Percentiles rank a stretch among this genome's conserved stretches.
Conservation (phyloP, 495 filamentous ascomycete species). For the Aspergillus egyptiacus region DNA sequence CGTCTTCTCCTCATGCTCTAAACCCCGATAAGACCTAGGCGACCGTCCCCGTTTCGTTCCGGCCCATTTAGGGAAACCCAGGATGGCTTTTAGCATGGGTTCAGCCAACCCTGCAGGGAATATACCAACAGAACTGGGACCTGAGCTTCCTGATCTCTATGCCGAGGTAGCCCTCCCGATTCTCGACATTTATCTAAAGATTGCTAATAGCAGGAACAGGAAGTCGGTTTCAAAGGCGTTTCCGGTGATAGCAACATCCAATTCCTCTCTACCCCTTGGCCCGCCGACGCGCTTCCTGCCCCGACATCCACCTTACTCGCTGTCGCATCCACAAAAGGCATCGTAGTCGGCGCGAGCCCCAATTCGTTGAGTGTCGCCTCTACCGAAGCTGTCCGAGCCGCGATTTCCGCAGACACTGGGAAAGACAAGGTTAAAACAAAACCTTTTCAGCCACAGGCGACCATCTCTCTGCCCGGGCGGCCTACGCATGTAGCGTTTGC, state of each 20-base stretch:
- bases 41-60: constrained; percentile 36
- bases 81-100: constrained; percentile 65
- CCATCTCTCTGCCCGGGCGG: constrained; percentile 62
- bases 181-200: neutral
- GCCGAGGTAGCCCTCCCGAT: constrained; percentile 35
- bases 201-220: constrained; percentile 37
- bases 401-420: constrained; percentile 55
- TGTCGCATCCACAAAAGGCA: constrained; percentile 70
- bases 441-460: constrained; percentile 67
- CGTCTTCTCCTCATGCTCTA: constrained; percentile 37
- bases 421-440: constrained; percentile 57
- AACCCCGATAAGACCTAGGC: constrained; percentile 28
- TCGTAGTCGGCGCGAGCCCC: constrained; percentile 83
- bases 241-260: constrained; percentile 75
- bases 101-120: constrained; percentile 25
- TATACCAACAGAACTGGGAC: constrained; percentile 31
- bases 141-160: constrained; percentile 43
- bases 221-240: constrained; percentile 75
- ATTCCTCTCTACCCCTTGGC: constrained; percentile 74
- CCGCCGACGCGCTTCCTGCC: constrained; percentile 62
- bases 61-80: constrained; percentile 36
- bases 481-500: constrained; percentile 89
- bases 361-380: constrained; percentile 68
- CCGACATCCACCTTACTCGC: constrained; percentile 79
- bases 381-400: constrained; percentile 71